These are phyloP conservation scores for Nannochloris sp. DNA, from an alignment of 139 green algal genomes.

Conservation along the genomic window DNA sequence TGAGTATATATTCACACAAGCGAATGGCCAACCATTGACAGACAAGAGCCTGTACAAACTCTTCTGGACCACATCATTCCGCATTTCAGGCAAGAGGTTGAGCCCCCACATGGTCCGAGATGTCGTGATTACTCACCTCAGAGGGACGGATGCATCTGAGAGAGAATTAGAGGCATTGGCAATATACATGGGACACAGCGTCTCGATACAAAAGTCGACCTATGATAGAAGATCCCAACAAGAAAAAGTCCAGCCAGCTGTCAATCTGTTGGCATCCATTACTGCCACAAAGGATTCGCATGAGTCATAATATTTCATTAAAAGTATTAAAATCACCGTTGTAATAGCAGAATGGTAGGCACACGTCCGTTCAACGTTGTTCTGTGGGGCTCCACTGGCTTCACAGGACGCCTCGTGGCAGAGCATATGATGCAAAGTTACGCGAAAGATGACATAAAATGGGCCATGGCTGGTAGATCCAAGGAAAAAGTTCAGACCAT, in stretches of 20 bases:
- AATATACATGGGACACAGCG: constrained; percentile 62
- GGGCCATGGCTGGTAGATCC: constrained; percentile 73
- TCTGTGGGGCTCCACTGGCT: constrained; percentile 60
- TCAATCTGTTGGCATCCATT: constrained; percentile 35
- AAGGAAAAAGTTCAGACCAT: constrained; percentile 60
- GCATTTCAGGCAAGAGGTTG: constrained; percentile 37
- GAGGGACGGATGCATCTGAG: constrained; percentile 34
- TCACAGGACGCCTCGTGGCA: constrained; percentile 59
- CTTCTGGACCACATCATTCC: constrained; percentile 24
- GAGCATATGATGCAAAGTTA: constrained; percentile 65
- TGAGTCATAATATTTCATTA: too few relatives aligned
- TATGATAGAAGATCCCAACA: constrained; percentile 48
- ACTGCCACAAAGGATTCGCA: too few relatives aligned
- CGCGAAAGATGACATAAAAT: constrained; percentile 38
- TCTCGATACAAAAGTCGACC: constrained; percentile 46
- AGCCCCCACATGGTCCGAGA: constrained; percentile 62
- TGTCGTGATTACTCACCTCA: constrained; percentile 47
- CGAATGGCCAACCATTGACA: constrained; percentile 32
- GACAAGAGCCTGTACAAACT: constrained; percentile 34
- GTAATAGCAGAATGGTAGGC: background rate
- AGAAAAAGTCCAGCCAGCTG: constrained; percentile 47
- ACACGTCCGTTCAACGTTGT: constrained; percentile 50
- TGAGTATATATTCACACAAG: constrained; percentile 35
- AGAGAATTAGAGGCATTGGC: constrained; percentile 59
- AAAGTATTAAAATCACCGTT: background rate